Base-by-base conservation (phyloP, 768 basidiomycete species). In the Kwoniella sp. region DNA sequence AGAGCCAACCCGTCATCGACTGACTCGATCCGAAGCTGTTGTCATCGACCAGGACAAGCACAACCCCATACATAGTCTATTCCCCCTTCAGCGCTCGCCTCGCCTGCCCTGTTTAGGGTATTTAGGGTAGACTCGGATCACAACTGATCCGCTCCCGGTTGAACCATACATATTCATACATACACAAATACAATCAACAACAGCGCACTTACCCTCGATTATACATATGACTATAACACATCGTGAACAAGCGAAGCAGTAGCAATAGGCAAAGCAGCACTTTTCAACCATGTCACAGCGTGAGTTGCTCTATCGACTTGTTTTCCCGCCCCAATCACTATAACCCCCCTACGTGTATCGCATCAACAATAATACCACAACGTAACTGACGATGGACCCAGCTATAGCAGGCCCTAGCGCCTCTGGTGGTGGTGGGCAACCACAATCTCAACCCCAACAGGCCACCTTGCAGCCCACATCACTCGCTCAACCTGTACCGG, bases 401-500 rank as follows among this genome's bases (percentile, higher is more conserved):
- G 41, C 41, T 45, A 45, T 17, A 45, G 8, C 41, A 20, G 41
- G 41, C 38, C 34, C 56, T 15, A 58, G 11, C 56, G n/a, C 1
- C 52, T 9, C 9, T 26, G 9, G 45, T 45, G 57, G 22, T 45
- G 41, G 29, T 20, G 56, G 23, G 28, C 22, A n/a, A 2, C 17
- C 50, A 34, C 1, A 26, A 45, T 12, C 38, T 20, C 45, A 22
- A 34, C 7, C 20, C 12, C 59, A 60, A 52, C 48, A 9, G 15
- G 9, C 41, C 4, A 45, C 41, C 41, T 45, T 17, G 41, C 41
- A 50, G 34, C 54, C 23, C 7, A 34, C 45, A 47, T 41, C 48
- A 48, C 63, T 45, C n/a, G 38, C 63, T 53, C 65, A 38, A 54
- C 63, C 65, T 15, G 37, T 48, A 13, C 58, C 73, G 1, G 76